Evolutionary conservation across 1,139 yeast genomes (phyloP).

Genomic region (Sugiyamaella japonica): DNA sequence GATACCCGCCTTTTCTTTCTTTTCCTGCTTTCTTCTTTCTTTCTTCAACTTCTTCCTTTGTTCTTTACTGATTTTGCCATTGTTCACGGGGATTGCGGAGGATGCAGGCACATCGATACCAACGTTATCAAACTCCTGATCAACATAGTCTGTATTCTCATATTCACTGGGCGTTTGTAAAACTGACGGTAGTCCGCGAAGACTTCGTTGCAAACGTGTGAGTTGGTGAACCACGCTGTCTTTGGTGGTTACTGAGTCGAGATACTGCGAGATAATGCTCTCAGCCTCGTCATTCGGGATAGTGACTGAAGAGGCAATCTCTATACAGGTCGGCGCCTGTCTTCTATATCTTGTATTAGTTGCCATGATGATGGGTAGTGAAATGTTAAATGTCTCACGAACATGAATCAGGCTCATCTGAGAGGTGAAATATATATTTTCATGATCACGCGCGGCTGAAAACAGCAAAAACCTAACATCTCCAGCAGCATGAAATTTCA

Average conservation of each 20-base stretch:
- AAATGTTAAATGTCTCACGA: no score
- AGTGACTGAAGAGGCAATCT: constrained; percentile 31
- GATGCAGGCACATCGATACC: constrained; percentile 1
- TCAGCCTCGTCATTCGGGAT: constrained; percentile 42
- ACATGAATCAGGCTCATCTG: not conserved
- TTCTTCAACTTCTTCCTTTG: constrained; percentile 45
- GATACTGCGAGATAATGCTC: constrained; percentile 19
- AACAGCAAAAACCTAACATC: not conserved
- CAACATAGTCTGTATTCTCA: not conserved
- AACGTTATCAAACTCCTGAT: constrained; percentile 1
- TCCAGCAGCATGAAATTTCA: constrained; percentile 1
- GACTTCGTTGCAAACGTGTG: constrained; percentile 65
- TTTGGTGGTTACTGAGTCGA: constrained; percentile 17
- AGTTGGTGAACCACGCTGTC: constrained; percentile 54
- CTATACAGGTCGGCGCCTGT: constrained; percentile 34
- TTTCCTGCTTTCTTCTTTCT: constrained; percentile 43
- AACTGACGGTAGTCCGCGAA: constrained; percentile 71
- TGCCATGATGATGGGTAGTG: no score
- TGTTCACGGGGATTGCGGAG: constrained; percentile 15
- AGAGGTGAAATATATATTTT: constrained; percentile 14
- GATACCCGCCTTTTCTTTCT: constrained; percentile 25
- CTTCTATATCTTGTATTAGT: constrained; percentile 20
- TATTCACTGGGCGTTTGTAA: constrained; percentile 19
- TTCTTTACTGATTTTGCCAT: constrained; percentile 33
- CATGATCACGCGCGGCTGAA: constrained; percentile 2